Conservation (phyloP, 116 monocot genomes). For the Iris pallida region DNA sequence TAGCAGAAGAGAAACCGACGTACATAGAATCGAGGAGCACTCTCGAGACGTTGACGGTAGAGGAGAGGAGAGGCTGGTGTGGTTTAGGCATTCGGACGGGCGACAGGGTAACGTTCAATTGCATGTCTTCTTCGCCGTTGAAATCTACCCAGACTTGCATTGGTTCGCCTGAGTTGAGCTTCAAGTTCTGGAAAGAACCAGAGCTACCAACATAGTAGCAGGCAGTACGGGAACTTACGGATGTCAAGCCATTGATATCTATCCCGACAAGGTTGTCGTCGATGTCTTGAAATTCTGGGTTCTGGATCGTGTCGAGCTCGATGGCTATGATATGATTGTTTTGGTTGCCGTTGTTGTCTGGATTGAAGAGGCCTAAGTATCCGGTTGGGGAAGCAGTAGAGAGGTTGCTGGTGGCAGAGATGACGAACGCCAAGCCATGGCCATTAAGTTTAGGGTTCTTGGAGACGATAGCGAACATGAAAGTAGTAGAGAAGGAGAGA, state of each 20-base stretch:
- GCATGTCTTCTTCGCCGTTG: background rate
- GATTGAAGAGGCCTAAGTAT: conserved; percentile 31
- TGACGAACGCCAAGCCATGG: conserved; percentile 15
- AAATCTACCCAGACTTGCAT: conserved; percentile 14
- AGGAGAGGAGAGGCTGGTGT: background rate
- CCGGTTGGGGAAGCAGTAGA: conserved; percentile 28
- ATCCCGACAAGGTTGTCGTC: conserved; percentile 44
- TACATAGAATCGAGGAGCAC: conserved; percentile 6
- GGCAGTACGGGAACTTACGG: conserved; percentile 22
- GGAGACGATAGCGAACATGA: conserved; percentile 20
- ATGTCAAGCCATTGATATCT: conserved; percentile 29
- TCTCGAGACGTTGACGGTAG: conserved; percentile 4
- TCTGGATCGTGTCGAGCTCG: conserved; percentile 46
- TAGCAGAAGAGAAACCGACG: conserved; percentile 14
- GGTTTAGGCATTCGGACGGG: conserved; percentile 1
- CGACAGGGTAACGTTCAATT: background rate
- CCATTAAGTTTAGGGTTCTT: conserved; percentile 7
- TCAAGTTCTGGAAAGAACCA: conserved; percentile 3
- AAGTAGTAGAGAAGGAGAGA: conserved; percentile 19
- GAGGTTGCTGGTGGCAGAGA: conserved; percentile 4
- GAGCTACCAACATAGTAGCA: conserved; percentile 15
- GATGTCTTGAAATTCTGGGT: conserved; percentile 36
- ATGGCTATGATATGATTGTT: conserved; percentile 36
- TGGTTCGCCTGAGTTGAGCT: background rate
- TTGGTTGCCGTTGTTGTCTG: conserved; percentile 18